These are phyloP conservation scores for Angomonas ambiguus DNA, from an alignment of 208 protist species.

Conservation along the genomic window DNA sequence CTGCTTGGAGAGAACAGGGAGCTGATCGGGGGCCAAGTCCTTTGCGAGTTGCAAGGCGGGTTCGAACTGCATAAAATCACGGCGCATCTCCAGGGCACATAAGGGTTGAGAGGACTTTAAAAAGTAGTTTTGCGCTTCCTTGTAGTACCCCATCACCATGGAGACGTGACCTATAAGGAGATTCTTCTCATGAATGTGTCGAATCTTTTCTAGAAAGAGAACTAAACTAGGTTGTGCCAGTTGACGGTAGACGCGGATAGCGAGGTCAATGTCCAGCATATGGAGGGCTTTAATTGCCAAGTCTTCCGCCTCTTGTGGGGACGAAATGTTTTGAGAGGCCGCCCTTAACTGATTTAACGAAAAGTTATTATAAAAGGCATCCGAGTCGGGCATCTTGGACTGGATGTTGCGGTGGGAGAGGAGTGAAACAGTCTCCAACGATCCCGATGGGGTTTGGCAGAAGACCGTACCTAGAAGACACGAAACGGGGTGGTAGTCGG, in stretches of 20 bases:
- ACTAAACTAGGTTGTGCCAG: slow-evolving; percentile 92
- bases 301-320: slow-evolving; percentile 71
- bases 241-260: slow-evolving; percentile 91
- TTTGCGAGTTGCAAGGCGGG: slow-evolving; percentile 90
- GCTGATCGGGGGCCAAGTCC: slow-evolving; percentile 83
- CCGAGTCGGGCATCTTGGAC: slow-evolving; percentile 39
- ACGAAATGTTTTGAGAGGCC: slow-evolving; percentile 86
- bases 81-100: slow-evolving; percentile 95
- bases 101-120: slow-evolving; percentile 88
- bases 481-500: slow-evolving; percentile 66
- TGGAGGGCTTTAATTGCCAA: slow-evolving; percentile 90
- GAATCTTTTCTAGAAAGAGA: slow-evolving; percentile 88
- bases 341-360: slow-evolving; percentile 89
- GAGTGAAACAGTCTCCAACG: slow-evolving; percentile 59
- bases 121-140: slow-evolving; percentile 92
- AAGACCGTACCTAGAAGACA: slow-evolving; percentile 77
- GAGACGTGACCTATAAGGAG: slow-evolving; percentile 94
- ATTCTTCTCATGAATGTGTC: slow-evolving; percentile 92
- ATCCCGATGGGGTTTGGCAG: slow-evolving; percentile 70
- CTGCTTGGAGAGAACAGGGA: slow-evolving; percentile 91
- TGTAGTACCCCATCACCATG: slow-evolving; percentile 92
- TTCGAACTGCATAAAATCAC: slow-evolving; percentile 97
- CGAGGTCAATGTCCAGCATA: slow-evolving; percentile 92
- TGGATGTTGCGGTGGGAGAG: slow-evolving; percentile 67
- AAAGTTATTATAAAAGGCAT: slow-evolving; percentile 90